phyloP scores from a whole-genome alignment of 177 flowering plant genomes.

The Vitis hybrid region DNA sequence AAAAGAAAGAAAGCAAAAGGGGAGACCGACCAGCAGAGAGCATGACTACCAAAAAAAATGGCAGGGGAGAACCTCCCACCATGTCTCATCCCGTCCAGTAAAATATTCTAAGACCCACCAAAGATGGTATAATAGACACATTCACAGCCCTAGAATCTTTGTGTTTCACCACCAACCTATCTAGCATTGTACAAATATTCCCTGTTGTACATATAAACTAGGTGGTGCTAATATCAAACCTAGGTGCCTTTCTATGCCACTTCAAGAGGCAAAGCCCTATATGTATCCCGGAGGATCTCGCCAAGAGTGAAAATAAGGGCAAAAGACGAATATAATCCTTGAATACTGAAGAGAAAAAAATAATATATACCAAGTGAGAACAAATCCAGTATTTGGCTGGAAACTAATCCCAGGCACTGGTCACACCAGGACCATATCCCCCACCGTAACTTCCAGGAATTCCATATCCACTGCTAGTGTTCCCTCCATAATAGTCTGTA shows the following conservation, averaged over 20 bases:
- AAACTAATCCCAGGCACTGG: conserved; percentile 59
- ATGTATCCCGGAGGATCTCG: too few relatives aligned
- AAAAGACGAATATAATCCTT: conserved; percentile 10
- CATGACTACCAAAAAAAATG: too few relatives aligned
- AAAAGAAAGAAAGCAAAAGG: too few relatives aligned
- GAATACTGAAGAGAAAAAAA: conserved; percentile 7
- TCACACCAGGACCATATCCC: conserved; percentile 46
- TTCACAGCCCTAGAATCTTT: too few relatives aligned
- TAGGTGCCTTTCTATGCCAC: not conserved
- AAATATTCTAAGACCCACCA: too few relatives aligned
- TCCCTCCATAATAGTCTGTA: conserved; percentile 23
- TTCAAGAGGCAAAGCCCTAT: not conserved
- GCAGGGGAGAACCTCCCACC: too few relatives aligned
- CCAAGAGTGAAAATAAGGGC: not conserved
- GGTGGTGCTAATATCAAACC: not conserved
- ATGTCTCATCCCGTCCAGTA: too few relatives aligned
- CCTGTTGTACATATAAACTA: too few relatives aligned
- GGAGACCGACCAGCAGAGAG: too few relatives aligned
- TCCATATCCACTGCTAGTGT: conserved; percentile 27
- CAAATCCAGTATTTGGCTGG: conserved; percentile 1
- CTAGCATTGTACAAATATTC: too few relatives aligned
- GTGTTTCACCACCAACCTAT: too few relatives aligned
- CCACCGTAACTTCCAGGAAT: conserved; percentile 34
- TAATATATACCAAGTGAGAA: conserved; percentile 6
- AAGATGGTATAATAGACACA: too few relatives aligned